These are phyloP conservation scores for Vigna angularis DNA, from an alignment of 306 rosid genomes.

Conservation along the genomic window DNA sequence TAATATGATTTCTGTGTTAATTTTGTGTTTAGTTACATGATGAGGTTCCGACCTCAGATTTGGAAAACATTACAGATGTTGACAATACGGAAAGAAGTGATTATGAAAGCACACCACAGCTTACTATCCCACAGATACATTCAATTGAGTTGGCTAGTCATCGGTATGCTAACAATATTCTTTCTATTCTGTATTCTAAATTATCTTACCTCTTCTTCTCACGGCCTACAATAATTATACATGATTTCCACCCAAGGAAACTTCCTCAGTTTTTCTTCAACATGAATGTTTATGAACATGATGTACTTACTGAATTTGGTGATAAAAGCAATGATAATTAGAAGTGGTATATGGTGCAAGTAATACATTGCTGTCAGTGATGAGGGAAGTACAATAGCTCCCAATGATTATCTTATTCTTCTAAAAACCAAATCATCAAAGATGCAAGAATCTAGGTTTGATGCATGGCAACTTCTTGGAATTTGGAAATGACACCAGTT, in stretches of 20 bases:
- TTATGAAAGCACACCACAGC: slow-evolving; percentile 39
- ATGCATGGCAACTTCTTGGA: slow-evolving; percentile 28
- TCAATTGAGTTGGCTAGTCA: slow-evolving; percentile 39
- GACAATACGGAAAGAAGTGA: slow-evolving; percentile 37
- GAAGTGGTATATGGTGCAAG: slow-evolving; percentile 3
- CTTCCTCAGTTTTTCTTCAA: not conserved
- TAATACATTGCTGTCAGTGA: slow-evolving; percentile 5
- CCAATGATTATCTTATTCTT: slow-evolving; percentile 29
- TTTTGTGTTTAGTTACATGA: slow-evolving; percentile 51
- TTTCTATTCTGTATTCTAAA: slow-evolving; percentile 33
- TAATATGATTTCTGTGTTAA: slow-evolving; percentile 41
- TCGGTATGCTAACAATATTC: slow-evolving; percentile 53
- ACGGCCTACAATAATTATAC: not conserved
- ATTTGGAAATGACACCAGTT: slow-evolving; percentile 17
- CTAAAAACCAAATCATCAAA: slow-evolving; percentile 21
- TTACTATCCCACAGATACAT: slow-evolving; percentile 41
- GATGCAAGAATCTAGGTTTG: slow-evolving; percentile 29
- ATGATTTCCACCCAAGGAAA: not conserved
- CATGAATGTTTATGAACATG: slow-evolving; percentile 8
- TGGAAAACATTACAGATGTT: slow-evolving; percentile 44
- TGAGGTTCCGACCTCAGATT: slow-evolving; percentile 40
- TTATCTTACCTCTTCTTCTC: slow-evolving; percentile 26
- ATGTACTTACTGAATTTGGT: slow-evolving; percentile 34
- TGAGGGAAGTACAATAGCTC: slow-evolving; percentile 20
- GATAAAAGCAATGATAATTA: slow-evolving; percentile 33